These are phyloP conservation scores for Polysphondylium violaceum DNA, from an alignment of 78 protist species.

Conservation along the genomic window DNA sequence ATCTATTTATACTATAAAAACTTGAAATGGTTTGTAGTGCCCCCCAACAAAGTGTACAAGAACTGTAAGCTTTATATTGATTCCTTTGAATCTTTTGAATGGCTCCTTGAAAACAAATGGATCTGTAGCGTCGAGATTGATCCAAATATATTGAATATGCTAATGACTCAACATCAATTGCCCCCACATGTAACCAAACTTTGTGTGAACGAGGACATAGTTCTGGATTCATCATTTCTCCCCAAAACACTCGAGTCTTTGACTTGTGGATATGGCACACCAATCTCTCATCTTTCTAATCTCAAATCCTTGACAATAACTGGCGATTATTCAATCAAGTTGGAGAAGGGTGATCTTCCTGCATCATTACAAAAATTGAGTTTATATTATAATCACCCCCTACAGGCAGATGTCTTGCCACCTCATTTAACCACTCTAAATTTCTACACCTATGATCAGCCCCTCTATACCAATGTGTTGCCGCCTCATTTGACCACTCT, in stretches of 20 bases:
- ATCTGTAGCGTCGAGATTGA: too few relatives aligned
- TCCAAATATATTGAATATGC: too few relatives aligned
- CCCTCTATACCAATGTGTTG: too few relatives aligned
- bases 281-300: too few relatives aligned
- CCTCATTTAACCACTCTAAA: too few relatives aligned
- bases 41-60: background rate
- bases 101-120: background rate
- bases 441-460: too few relatives aligned
- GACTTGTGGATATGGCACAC: too few relatives aligned
- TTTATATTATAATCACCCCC: background rate
- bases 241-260: too few relatives aligned
- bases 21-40: background rate
- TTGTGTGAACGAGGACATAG: too few relatives aligned
- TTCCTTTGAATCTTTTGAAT: background rate
- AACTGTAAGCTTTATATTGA: background rate
- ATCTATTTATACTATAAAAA: background rate
- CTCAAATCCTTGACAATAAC: too few relatives aligned
- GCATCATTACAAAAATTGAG: background rate
- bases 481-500: too few relatives aligned
- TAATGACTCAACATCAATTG: background rate
- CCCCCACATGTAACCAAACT: background rate
- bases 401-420: background rate
- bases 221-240: too few relatives aligned
- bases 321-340: background rate
- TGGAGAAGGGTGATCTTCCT: background rate